Evolutionary conservation across 2,329 filamentous ascomycete genomes (phyloP).

Genomic region (Fusarium heterosporum): DNA sequence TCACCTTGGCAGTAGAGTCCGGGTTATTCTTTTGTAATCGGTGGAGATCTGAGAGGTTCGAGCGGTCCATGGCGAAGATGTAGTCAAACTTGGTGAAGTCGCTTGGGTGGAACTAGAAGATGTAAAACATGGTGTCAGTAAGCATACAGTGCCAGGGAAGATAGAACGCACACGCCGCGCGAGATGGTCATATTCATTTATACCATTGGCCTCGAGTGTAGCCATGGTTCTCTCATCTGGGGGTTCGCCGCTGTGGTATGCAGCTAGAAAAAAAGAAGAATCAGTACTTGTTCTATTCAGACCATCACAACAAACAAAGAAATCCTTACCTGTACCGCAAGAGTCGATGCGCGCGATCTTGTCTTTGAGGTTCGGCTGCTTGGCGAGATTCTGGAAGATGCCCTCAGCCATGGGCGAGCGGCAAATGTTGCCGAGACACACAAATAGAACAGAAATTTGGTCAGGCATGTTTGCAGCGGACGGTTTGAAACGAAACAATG

Average conservation of each 20-base stretch:
- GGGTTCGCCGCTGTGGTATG: slow-evolving; percentile 81
- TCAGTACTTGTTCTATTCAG: slow-evolving; percentile 12
- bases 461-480: slow-evolving; percentile 52
- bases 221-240: slow-evolving; percentile 88
- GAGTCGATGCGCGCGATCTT: slow-evolving; percentile 81
- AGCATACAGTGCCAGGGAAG: neutral
- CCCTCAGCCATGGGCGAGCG: slow-evolving; percentile 95
- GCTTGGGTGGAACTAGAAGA: slow-evolving; percentile 62
- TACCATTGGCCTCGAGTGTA: slow-evolving; percentile 79
- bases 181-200: slow-evolving; percentile 79
- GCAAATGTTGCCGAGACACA: slow-evolving; percentile 97
- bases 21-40: slow-evolving; percentile 68
- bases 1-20: slow-evolving; percentile 72
- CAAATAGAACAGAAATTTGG: slow-evolving; percentile 83
- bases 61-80: slow-evolving; percentile 92
- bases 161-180: slow-evolving; percentile 75
- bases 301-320: neutral
- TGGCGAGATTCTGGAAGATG: slow-evolving; percentile 80
- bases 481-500: slow-evolving; percentile 3
- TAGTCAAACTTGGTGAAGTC: slow-evolving; percentile 93
- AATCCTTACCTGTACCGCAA: slow-evolving; percentile 76
- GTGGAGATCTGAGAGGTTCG: slow-evolving; percentile 79
- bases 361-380: slow-evolving; percentile 68
- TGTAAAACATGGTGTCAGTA: slow-evolving; percentile 11
- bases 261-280: slow-evolving; percentile 60